Evolutionary conservation across 495 filamentous ascomycete genomes (phyloP).

Genomic region (Aspergillus wentii): DNA sequence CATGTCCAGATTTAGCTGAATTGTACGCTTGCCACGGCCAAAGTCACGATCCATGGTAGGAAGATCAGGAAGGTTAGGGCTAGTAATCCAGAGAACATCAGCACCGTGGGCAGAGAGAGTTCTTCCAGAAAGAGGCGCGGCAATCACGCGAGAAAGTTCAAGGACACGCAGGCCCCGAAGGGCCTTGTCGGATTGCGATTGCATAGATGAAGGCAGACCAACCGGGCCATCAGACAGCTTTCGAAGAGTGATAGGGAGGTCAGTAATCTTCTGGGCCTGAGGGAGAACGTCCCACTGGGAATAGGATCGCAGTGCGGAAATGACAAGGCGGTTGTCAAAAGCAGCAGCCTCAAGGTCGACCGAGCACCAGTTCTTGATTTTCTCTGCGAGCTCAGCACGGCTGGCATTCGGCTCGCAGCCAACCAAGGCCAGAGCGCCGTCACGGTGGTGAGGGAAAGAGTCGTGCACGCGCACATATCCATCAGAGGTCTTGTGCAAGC

Average conservation of each 20-base stretch:
- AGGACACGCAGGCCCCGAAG: constrained; percentile 37
- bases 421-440: constrained; percentile 29
- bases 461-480: constrained; percentile 46
- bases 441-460: constrained; percentile 33
- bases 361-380: constrained; percentile 24
- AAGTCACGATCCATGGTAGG: constrained; percentile 64
- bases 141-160: constrained; percentile 52
- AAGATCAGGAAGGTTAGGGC: constrained; percentile 54
- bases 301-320: constrained; percentile 32
- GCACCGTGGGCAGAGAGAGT: constrained; percentile 57
- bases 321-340: constrained; percentile 22
- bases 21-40: constrained; percentile 54
- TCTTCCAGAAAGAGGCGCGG: constrained; percentile 49
- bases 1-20: constrained; percentile 46
- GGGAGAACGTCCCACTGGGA: constrained; percentile 37
- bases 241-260: constrained; percentile 34
- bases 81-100: constrained; percentile 58
- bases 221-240: constrained; percentile 17
- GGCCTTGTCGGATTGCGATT: not conserved
- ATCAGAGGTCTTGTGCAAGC: constrained; percentile 35
- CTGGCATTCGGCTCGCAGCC: constrained; percentile 15
- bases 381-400: constrained; percentile 25
- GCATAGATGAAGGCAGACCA: constrained; percentile 5
- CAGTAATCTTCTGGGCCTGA: constrained; percentile 26
- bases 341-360: constrained; percentile 35